phyloP scores from a whole-genome alignment of 1,139 yeast genomes.

The Diutina rugosa region DNA sequence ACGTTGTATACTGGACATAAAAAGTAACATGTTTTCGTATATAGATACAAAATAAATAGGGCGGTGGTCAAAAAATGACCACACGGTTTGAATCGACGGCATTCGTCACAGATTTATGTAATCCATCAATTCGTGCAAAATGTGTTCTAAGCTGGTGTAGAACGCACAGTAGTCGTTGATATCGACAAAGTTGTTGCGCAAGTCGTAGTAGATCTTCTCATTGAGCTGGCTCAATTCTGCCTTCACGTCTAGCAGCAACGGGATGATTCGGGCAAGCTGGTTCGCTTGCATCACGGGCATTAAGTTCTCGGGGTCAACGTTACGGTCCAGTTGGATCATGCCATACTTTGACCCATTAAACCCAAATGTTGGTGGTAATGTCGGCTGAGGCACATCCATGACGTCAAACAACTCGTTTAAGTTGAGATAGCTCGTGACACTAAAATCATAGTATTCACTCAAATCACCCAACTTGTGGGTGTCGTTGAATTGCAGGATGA shows the following conservation, averaged over 20 bases:
- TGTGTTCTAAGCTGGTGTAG: constrained; percentile 28
- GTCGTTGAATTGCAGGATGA: constrained; percentile 11
- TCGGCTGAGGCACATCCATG: constrained; percentile 34
- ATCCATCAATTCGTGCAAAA: constrained; percentile 27
- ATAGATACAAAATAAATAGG: no score
- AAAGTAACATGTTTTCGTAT: background rate
- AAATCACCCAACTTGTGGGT: constrained; percentile 1
- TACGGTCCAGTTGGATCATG: background rate
- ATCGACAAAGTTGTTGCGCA: constrained; percentile 31
- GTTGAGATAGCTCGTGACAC: constrained; percentile 25
- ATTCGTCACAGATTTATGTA: constrained; percentile 6
- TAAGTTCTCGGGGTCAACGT: background rate
- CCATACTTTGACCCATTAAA: background rate
- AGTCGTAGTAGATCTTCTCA: constrained; percentile 28
- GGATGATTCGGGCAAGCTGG: background rate
- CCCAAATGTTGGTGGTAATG: constrained; percentile 3
- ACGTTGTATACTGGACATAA: no score
- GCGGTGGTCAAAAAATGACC: background rate
- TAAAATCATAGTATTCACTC: constrained; percentile 28
- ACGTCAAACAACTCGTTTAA: constrained; percentile 28
- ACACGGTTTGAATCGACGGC: no score
- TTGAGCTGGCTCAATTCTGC: constrained; percentile 20
- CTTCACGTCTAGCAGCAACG: constrained; percentile 1
- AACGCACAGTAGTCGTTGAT: constrained; percentile 34
- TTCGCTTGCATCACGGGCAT: background rate